Conservation (phyloP, 805 yeast species). For the Maudiozyma serrabonitensis region DNA sequence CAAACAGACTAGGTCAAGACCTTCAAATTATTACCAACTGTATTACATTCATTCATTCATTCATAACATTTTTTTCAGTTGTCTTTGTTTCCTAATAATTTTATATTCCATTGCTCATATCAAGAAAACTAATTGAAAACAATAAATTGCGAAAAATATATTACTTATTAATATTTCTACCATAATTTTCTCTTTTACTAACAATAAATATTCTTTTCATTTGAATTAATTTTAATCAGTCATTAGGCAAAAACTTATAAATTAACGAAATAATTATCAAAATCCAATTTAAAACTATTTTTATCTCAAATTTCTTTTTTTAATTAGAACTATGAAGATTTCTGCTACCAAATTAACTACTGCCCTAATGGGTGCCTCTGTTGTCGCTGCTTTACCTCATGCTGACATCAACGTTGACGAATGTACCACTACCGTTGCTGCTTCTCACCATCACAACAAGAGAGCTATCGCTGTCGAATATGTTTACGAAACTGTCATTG, state of each 20-base stretch:
- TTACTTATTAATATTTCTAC: not conserved
- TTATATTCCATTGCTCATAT: not conserved
- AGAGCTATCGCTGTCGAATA: constrained; percentile 44
- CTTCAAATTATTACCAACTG: not conserved
- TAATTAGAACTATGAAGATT: constrained; percentile 24
- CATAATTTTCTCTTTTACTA: not conserved
- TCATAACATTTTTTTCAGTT: not conserved
- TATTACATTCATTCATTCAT: not conserved
- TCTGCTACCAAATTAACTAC: constrained; percentile 25
- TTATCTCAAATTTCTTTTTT: too few relatives aligned
- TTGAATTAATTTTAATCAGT: too few relatives aligned
- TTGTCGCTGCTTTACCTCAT: constrained; percentile 30
- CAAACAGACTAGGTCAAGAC: too few relatives aligned
- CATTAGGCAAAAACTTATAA: too few relatives aligned
- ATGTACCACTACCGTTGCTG: constrained; percentile 24
- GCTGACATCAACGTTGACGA: constrained; percentile 25
- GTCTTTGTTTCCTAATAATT: not conserved
- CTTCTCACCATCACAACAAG: constrained; percentile 41
- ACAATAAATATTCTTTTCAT: not conserved
- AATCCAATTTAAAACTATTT: too few relatives aligned
- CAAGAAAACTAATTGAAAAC: not conserved
- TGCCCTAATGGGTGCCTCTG: constrained; percentile 20
- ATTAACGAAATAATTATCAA: not conserved
- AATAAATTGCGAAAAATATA: not conserved
- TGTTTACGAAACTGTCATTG: constrained; percentile 46